Percentiles rank a stretch among this genome's conserved stretches.
Conservation (phyloP, 2,329 filamentous ascomycete species). For the Ophiocordyceps camponoti-rufipedis region DNA sequence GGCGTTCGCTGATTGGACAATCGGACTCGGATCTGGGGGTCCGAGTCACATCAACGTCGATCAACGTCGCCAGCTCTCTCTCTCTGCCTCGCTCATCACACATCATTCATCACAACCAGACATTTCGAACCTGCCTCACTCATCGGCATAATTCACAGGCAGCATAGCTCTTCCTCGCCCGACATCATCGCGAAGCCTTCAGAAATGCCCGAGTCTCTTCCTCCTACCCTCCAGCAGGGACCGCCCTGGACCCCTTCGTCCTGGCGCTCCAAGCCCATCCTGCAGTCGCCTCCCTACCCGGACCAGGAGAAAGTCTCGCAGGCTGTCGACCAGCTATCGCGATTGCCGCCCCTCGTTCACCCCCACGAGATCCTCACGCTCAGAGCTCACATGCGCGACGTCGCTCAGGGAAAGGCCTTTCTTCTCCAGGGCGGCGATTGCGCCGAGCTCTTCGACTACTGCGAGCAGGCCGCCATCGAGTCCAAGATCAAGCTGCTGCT, state of each 20-base stretch:
- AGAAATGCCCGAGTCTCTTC: too few relatives aligned
- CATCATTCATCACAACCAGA: too few relatives aligned
- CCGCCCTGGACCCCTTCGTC: slow-evolving; percentile 41
- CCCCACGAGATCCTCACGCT: slow-evolving; percentile 65
- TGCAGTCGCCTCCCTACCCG: slow-evolving; percentile 55
- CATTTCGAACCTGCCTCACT: too few relatives aligned
- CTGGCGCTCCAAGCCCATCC: slow-evolving; percentile 64
- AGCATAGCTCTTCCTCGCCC: too few relatives aligned
- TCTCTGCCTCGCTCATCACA: background rate
- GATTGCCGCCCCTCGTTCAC: slow-evolving; percentile 62
- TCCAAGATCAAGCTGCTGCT: slow-evolving; percentile 91
- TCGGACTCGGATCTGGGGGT: background rate
- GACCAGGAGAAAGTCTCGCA: slow-evolving; percentile 39
- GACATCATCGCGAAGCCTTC: too few relatives aligned
- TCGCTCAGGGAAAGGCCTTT: slow-evolving; percentile 80
- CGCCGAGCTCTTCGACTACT: slow-evolving; percentile 95
- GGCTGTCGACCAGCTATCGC: slow-evolving; percentile 44
- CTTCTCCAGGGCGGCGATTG: slow-evolving; percentile 93
- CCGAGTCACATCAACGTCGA: background rate
- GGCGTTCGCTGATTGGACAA: too few relatives aligned
- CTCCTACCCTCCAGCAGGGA: too few relatives aligned
- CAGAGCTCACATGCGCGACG: slow-evolving; percentile 62
- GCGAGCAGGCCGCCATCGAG: slow-evolving; percentile 73
- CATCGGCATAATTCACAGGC: too few relatives aligned
- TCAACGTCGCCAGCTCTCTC: background rate